Evolutionary conservation across 768 basidiomycete genomes (phyloP).

Genomic region (Strobilomyces confusus): DNA sequence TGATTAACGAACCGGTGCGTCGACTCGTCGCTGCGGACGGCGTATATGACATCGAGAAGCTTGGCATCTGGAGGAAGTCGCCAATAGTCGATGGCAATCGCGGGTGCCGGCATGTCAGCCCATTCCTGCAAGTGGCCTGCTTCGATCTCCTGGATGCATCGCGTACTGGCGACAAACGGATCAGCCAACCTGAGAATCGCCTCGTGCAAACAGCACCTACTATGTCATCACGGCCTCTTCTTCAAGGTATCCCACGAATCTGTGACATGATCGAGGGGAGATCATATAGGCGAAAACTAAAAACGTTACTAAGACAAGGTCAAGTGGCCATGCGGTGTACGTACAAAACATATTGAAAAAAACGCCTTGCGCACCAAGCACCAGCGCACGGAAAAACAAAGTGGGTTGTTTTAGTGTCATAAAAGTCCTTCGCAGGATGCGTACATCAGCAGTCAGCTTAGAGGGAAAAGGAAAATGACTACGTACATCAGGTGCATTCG

Average conservation of each 20-base stretch:
- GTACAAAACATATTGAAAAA: constrained; percentile 86
- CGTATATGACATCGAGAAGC: constrained; percentile 84
- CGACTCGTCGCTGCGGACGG: constrained; percentile 89
- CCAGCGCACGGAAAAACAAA: constrained; percentile 71
- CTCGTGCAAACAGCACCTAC: constrained; percentile 40
- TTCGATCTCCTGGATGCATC: constrained; percentile 80
- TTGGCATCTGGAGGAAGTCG: constrained; percentile 67
- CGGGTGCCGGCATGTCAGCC: constrained; percentile 70
- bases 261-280: constrained; percentile 74
- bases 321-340: constrained; percentile 25
- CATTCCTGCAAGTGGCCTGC: constrained; percentile 78
- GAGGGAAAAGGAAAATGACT: constrained; percentile 1
- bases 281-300: constrained; percentile 75
- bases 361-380: constrained; percentile 90
- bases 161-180: constrained; percentile 48
- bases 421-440: constrained; percentile 66
- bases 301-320: constrained; percentile 14
- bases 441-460: constrained; percentile 12
- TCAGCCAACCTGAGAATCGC: constrained; percentile 17
- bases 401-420: constrained; percentile 87
- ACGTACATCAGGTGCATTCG: constrained; percentile 86
- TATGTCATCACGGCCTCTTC: constrained; percentile 96
- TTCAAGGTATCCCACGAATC: constrained; percentile 89
- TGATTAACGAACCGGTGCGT: constrained; percentile 97
- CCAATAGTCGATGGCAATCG: constrained; percentile 96